Evolutionary conservation across 768 basidiomycete genomes (phyloP).

Genomic region (Erythrobasidium yunnanense): DNA sequence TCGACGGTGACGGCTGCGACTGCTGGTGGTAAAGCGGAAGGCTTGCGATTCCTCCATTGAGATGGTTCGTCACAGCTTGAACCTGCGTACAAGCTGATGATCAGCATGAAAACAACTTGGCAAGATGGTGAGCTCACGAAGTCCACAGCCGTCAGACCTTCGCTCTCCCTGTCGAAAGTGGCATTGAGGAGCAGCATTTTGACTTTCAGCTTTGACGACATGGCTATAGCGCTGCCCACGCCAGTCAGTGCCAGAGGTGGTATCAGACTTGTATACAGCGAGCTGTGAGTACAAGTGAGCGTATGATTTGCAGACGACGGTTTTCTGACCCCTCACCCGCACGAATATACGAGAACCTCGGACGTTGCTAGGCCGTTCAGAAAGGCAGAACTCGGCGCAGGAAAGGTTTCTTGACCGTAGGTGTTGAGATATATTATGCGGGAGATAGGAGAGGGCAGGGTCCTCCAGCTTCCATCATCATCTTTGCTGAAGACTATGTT

Average conservation of each 20-base stretch:
- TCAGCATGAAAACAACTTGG: background rate
- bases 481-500: slow-evolving; percentile 34
- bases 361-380: slow-evolving; percentile 27
- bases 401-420: slow-evolving; percentile 33
- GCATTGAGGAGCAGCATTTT: slow-evolving; percentile 34
- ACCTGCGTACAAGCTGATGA: background rate
- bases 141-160: slow-evolving; percentile 28
- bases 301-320: background rate
- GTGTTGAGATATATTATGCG: slow-evolving; percentile 34
- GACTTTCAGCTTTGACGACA: slow-evolving; percentile 7
- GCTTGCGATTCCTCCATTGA: background rate
- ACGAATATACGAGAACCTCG: slow-evolving; percentile 14
- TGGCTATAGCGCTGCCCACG: slow-evolving; percentile 30
- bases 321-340: background rate
- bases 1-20: background rate
- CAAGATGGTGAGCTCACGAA: slow-evolving; percentile 28
- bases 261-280: slow-evolving; percentile 34
- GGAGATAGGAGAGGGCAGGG: slow-evolving; percentile 23
- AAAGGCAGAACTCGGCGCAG: slow-evolving; percentile 30
- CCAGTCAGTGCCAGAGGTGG: slow-evolving; percentile 33
- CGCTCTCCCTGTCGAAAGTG: slow-evolving; percentile 32
- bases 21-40: background rate
- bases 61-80: slow-evolving; percentile 3
- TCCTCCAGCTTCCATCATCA: background rate
- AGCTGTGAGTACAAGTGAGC: slow-evolving; percentile 15